These are phyloP conservation scores for Dactylella cylindrospora DNA, from an alignment of 2,329 filamentous ascomycete species.

Conservation along the genomic window DNA sequence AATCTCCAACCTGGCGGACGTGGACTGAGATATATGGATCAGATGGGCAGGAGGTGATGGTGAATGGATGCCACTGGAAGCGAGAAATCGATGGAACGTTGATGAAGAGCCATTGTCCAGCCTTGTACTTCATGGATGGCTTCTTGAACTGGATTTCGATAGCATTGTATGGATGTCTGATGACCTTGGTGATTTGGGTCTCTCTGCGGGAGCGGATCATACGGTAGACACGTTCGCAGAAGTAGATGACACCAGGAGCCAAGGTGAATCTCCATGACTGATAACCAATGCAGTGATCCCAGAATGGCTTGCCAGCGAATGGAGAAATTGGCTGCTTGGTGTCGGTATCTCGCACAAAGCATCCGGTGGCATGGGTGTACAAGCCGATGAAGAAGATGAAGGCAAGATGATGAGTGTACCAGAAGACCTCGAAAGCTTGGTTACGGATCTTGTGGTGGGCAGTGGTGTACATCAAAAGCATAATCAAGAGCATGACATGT, in stretches of 20 bases:
- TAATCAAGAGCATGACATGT: slow-evolving; percentile 97
- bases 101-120: slow-evolving; percentile 96
- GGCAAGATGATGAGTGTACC: slow-evolving; percentile 99
- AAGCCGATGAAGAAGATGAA: slow-evolving; percentile 90
- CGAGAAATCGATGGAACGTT: slow-evolving; percentile 85
- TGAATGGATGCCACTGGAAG: slow-evolving; percentile 98
- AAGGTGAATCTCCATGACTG: slow-evolving; percentile 97
- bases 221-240: slow-evolving; percentile 84
- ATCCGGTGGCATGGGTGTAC: slow-evolving; percentile 93
- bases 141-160: slow-evolving; percentile 98
- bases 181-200: slow-evolving; percentile 88
- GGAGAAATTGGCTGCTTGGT: slow-evolving; percentile 71
- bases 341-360: slow-evolving; percentile 79
- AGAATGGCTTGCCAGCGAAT: slow-evolving; percentile 78
- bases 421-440: slow-evolving; percentile 97
- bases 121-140: slow-evolving; percentile 96
- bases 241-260: slow-evolving; percentile 78
- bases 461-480: slow-evolving; percentile 97
- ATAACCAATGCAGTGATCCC: slow-evolving; percentile 92
- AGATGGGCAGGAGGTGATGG: slow-evolving; percentile 95
- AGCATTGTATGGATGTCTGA: slow-evolving; percentile 93
- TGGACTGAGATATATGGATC: slow-evolving; percentile 94
- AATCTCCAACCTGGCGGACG: slow-evolving; percentile 94
- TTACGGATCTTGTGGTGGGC: slow-evolving; percentile 91
- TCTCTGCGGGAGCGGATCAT: slow-evolving; percentile 80